These are phyloP conservation scores for Bipolaris cookei DNA, from an alignment of 2,329 filamentous ascomycete species.

Conservation along the genomic window DNA sequence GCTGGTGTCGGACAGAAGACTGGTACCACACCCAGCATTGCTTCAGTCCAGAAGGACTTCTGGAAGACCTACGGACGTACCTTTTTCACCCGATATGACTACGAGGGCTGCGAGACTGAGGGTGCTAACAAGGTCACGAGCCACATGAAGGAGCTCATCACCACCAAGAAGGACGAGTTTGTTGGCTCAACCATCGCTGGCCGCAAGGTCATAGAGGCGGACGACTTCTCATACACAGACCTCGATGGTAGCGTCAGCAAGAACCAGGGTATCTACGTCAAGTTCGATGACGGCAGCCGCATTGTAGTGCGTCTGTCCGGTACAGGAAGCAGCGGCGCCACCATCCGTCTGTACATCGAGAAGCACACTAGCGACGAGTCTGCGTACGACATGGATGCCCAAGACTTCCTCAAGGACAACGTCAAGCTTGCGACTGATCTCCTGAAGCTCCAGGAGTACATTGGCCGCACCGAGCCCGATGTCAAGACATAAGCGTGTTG, in stretches of 20 bases:
- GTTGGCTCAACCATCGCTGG: constrained; percentile 82
- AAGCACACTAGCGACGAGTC: constrained; percentile 85
- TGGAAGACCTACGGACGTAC: constrained; percentile 95
- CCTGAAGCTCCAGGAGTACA: constrained; percentile 90
- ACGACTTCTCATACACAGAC: constrained; percentile 98
- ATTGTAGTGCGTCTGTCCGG: constrained; percentile 95
- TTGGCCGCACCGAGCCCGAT: constrained; percentile 90
- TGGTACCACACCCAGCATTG: constrained; percentile 84
- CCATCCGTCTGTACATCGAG: constrained; percentile 96
- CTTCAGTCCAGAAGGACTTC: constrained; percentile 95
- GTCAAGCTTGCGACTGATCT: constrained; percentile 84
- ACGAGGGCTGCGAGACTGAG: constrained; percentile 90
- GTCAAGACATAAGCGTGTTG: constrained; percentile 78
- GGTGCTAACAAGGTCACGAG: constrained; percentile 89
- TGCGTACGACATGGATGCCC: constrained; percentile 81
- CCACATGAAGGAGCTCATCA: constrained; percentile 79
- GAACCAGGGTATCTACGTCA: constrained; percentile 94
- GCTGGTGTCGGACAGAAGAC: constrained; percentile 87
- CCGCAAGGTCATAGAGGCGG: constrained; percentile 85
- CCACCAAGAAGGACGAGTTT: constrained; percentile 71
- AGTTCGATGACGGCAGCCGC: constrained; percentile 92
- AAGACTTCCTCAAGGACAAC: constrained; percentile 91
- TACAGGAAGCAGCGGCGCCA: constrained; percentile 92
- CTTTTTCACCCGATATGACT: constrained; percentile 99
- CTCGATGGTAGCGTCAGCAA: constrained; percentile 95